phyloP scores from a whole-genome alignment of 2,329 filamentous ascomycete genomes.

The Drechslerella coelobrocha region DNA sequence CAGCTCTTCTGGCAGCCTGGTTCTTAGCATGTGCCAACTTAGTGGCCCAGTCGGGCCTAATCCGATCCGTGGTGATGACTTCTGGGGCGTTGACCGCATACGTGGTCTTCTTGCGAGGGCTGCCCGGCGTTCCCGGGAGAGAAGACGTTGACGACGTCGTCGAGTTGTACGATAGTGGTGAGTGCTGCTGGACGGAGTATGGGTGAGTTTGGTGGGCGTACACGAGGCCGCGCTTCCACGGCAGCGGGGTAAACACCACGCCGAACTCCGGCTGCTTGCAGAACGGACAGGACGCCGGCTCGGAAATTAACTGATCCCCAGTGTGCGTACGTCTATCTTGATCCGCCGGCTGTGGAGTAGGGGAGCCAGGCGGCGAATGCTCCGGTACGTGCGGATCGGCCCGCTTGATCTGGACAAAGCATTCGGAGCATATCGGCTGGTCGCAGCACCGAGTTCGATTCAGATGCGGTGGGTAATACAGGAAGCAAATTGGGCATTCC shows the following conservation, averaged over 20 bases:
- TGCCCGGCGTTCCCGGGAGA: conserved; percentile 50
- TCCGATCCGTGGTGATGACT: conserved; percentile 89
- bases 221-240: conserved; percentile 81
- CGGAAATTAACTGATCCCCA: conserved; percentile 77
- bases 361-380: conserved; percentile 62
- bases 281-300: conserved; percentile 90
- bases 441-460: conserved; percentile 96
- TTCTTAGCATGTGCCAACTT: conserved; percentile 85
- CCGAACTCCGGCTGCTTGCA: conserved; percentile 95
- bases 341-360: conserved; percentile 57
- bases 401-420: conserved; percentile 97
- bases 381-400: conserved; percentile 89
- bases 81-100: conserved; percentile 82
- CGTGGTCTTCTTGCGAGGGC: conserved; percentile 66
- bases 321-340: conserved; percentile 57
- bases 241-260: conserved; percentile 89
- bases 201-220: conserved; percentile 83
- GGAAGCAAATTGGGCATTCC: conserved; percentile 95
- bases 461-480: conserved; percentile 92
- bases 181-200: conserved; percentile 70
- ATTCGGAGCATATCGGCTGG: conserved; percentile 95
- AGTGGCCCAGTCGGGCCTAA: conserved; percentile 91
- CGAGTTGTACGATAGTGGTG: conserved; percentile 59
- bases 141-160: conserved; percentile 62
- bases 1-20: conserved; percentile 83